A percentile compares a stretch with the other conserved stretches of the same genome.
These are phyloP conservation scores for Trichoderma gamsii DNA, from an alignment of 495 filamentous ascomycete genomes.

Conservation along the genomic window DNA sequence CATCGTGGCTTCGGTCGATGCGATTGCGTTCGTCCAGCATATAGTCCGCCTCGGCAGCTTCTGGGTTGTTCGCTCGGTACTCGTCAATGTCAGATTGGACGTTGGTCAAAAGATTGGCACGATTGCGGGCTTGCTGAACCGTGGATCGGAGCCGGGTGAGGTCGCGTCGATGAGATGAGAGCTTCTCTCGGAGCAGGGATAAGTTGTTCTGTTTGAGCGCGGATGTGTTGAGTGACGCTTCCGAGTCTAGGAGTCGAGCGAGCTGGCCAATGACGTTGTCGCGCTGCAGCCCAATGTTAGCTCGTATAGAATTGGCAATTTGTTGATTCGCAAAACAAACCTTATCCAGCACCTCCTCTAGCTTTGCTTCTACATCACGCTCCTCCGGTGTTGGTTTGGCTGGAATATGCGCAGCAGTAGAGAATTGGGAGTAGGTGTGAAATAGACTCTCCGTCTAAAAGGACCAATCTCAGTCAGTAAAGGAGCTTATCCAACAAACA, in stretches of 20 bases:
- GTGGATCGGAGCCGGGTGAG: conserved; percentile 61
- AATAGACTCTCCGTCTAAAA: conserved; percentile 83
- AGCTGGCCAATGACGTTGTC: conserved; percentile 78
- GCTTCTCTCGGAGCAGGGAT: conserved; percentile 82
- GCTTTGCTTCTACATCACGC: conserved; percentile 64
- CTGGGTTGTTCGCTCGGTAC: conserved; percentile 76
- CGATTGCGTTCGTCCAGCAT: conserved; percentile 86
- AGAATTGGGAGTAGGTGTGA: conserved; percentile 92
- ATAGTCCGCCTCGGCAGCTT: conserved; percentile 81
- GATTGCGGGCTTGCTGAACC: conserved; percentile 69
- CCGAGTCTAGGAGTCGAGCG: conserved; percentile 84
- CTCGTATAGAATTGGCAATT: background rate
- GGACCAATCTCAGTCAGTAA: conserved; percentile 9
- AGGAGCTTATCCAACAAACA: background rate
- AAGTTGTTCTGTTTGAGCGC: conserved; percentile 94
- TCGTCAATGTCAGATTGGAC: conserved; percentile 88
- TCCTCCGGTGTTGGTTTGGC: conserved; percentile 83
- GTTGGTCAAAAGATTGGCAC: conserved; percentile 83
- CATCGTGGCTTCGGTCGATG: conserved; percentile 79
- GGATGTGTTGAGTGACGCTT: conserved; percentile 80
- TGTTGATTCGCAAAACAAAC: conserved; percentile 31
- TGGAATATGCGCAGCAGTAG: conserved; percentile 72
- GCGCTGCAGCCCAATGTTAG: conserved; percentile 47
- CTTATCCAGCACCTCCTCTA: conserved; percentile 79
- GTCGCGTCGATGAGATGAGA: conserved; percentile 80